phyloP scores from a whole-genome alignment of 352 stramenopile genomes.

The Phytopythium montanum region DNA sequence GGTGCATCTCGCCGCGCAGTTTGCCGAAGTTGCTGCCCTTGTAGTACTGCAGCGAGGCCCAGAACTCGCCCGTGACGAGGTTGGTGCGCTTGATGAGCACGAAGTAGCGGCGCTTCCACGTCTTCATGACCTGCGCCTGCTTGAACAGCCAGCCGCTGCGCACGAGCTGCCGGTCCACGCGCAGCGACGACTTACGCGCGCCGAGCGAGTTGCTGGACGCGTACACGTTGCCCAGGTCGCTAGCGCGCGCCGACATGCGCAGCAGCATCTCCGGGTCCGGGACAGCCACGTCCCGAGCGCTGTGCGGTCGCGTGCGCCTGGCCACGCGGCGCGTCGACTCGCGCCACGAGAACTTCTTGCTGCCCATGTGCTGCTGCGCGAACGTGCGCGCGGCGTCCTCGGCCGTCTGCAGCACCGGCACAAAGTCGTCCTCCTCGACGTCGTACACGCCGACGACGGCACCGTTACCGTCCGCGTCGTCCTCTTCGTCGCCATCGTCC shows the following conservation, averaged over 20 bases:
- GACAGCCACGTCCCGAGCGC: conserved; percentile 15
- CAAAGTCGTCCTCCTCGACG: conserved; percentile 45
- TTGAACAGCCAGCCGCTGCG: conserved; percentile 56
- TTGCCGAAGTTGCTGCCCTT: conserved; percentile 82
- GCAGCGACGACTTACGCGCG: conserved; percentile 28
- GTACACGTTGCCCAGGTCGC: conserved; percentile 31
- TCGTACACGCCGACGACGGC: conserved; percentile 33
- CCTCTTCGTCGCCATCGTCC: conserved; percentile 20
- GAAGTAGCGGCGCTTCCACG: conserved; percentile 86
- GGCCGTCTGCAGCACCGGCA: conserved; percentile 63
- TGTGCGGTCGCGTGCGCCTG: conserved; percentile 8
- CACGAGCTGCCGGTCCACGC: conserved; percentile 44
- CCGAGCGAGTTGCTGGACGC: conserved; percentile 33
- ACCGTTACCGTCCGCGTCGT: conserved; percentile 22
- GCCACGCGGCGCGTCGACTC: conserved; percentile 25
- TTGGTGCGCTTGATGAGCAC: conserved; percentile 83
- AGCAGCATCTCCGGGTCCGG: conserved; percentile 45
- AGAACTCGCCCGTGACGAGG: conserved; percentile 56
- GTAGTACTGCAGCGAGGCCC: conserved; percentile 81
- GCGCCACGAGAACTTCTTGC: conserved; percentile 52
- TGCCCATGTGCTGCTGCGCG: conserved; percentile 18
- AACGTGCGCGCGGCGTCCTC: conserved; percentile 46
- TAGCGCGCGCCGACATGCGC: conserved; percentile 40
- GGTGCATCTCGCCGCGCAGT: conserved; percentile 68
- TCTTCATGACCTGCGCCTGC: conserved; percentile 71